phyloP scores from a whole-genome alignment of 169 alveolate genomes.

The Eimeria brunetti region DNA sequence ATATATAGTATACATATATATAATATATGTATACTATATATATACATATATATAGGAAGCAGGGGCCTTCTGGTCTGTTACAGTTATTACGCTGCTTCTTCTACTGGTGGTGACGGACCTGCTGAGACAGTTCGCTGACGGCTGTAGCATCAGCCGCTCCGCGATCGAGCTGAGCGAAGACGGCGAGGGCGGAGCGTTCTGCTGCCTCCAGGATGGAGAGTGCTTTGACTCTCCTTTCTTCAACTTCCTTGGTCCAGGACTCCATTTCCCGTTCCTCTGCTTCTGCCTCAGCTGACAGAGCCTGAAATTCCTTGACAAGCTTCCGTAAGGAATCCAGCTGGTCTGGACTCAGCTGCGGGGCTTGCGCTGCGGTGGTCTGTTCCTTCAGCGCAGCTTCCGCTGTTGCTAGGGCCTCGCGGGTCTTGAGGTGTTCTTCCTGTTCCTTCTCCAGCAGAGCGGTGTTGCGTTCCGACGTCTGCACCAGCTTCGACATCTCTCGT shows the following conservation, averaged over 20 bases:
- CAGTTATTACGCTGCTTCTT: not conserved
- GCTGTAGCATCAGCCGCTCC: conserved; percentile 38
- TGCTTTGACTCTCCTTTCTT: conserved; percentile 35
- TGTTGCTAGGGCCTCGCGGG: conserved; percentile 16
- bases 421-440: conserved; percentile 11
- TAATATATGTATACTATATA: too few species aligned
- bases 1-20: too few species aligned
- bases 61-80: not conserved
- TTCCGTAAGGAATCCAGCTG: conserved; percentile 1
- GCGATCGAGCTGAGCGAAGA: conserved; percentile 30
- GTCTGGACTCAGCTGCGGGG: not conserved
- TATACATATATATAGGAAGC: not conserved
- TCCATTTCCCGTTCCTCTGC: conserved; percentile 27
- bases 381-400: conserved; percentile 1
- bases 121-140: conserved; percentile 17
- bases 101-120: conserved; percentile 9
- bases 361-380: conserved; percentile 9
- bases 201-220: conserved; percentile 18
- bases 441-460: conserved; percentile 29
- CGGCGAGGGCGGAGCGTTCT: conserved; percentile 33
- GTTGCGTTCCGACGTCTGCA: not conserved
- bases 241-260: not conserved
- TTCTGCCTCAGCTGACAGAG: conserved; percentile 20
- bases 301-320: conserved; percentile 23
- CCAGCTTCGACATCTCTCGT: not conserved